Conservation (phyloP, 305 asterid species). For the Salvia sclarea region DNA sequence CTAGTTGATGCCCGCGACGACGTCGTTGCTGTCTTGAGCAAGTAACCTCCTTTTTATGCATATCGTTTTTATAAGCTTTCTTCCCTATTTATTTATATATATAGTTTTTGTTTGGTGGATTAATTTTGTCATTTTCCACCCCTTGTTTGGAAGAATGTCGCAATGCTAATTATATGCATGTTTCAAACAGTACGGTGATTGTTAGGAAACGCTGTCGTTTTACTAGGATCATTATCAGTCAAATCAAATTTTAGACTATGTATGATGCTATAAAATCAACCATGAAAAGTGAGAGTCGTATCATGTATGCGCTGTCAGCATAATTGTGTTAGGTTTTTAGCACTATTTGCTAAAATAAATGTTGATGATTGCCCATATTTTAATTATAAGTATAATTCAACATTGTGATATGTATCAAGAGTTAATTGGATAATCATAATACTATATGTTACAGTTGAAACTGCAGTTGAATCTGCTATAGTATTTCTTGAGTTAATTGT, state of each 20-base stretch:
- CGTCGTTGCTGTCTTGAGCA: conserved; percentile 64
- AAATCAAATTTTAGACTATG: background rate
- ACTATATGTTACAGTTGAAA: background rate
- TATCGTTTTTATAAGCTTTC: too few relatives aligned
- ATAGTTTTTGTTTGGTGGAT: background rate
- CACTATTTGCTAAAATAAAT: background rate
- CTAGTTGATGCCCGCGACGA: conserved; percentile 60
- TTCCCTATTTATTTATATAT: background rate
- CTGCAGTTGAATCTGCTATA: background rate
- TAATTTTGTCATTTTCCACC: background rate
- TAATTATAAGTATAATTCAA: too few relatives aligned
- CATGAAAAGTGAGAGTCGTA: background rate
- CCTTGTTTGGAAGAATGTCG: background rate
- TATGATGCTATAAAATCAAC: background rate
- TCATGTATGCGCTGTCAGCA: background rate
- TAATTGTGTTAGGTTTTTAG: background rate
- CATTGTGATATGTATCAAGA: background rate
- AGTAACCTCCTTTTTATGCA: conserved; percentile 46
- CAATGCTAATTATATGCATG: background rate
- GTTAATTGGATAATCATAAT: too few relatives aligned
- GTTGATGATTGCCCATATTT: too few relatives aligned
- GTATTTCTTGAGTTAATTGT: too few relatives aligned
- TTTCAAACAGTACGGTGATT: background rate
- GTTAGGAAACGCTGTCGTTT: background rate
- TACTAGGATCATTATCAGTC: background rate